Percentiles rank a stretch among this genome's conserved stretches.
Conservation (phyloP, 2,329 filamentous ascomycete species). For the Diplodia intermedia region DNA sequence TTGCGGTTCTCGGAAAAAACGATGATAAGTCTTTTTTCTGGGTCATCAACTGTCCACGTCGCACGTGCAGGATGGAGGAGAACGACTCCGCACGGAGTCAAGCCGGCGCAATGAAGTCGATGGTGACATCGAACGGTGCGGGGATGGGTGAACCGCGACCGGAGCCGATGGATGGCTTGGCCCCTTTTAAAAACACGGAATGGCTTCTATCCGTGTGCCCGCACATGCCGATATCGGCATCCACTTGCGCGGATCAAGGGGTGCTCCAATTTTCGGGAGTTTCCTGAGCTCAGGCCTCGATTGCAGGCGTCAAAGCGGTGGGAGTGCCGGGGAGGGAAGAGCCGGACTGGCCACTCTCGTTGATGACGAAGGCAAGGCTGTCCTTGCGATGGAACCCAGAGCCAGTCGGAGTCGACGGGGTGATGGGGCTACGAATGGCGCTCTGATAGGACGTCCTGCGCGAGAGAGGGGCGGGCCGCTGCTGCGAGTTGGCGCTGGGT, state of each 20-base stretch:
- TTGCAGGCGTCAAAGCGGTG: constrained; percentile 23
- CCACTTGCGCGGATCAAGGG: constrained; percentile 11
- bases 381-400: constrained; percentile 29
- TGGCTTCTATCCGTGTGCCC: constrained; percentile 11
- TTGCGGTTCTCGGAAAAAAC: background rate
- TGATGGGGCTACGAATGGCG: constrained; percentile 13
- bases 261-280: constrained; percentile 13
- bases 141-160: background rate
- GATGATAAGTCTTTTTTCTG: background rate
- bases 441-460: constrained; percentile 24
- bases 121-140: background rate
- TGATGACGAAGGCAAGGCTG: constrained; percentile 32
- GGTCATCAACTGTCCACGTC: background rate
- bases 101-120: background rate
- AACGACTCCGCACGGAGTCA: background rate
- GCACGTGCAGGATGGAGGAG: background rate
- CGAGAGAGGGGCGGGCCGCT: constrained; percentile 19
- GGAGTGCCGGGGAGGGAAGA: constrained; percentile 24
- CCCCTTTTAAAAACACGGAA: background rate
- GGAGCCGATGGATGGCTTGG: background rate
- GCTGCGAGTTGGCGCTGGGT: constrained; percentile 25
- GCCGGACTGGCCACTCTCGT: constrained; percentile 27
- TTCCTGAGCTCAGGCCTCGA: constrained; percentile 24
- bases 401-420: constrained; percentile 14
- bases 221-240: constrained; percentile 19